phyloP scores from a whole-genome alignment of 2,329 filamentous ascomycete genomes.

The Aaosphaeria arxii region DNA sequence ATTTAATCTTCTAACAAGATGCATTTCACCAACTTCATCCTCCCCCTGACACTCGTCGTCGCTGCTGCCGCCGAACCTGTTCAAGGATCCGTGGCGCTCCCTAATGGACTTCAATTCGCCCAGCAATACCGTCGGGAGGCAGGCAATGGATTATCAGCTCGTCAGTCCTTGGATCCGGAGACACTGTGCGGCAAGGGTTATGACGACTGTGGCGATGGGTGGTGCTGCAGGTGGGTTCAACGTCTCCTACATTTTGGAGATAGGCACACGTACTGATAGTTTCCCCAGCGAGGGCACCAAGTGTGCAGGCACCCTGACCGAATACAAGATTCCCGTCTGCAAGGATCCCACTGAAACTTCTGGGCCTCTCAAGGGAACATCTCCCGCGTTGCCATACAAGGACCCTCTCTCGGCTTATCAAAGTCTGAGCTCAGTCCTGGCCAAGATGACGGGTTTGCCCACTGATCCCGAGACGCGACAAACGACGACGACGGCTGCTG shows the following conservation, averaged over 20 bases:
- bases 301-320: conserved; percentile 3
- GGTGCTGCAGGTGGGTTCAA: conserved; percentile 6
- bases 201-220: conserved; percentile 8
- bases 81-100: conserved; percentile 1
- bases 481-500: neutral
- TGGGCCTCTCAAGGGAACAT: neutral
- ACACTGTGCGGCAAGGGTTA: conserved; percentile 4
- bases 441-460: conserved; percentile 1
- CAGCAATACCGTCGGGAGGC: conserved; percentile 3
- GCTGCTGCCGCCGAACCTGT: conserved; percentile 1
- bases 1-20: conserved; percentile 1
- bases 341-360: neutral
- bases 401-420: neutral
- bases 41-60: conserved; percentile 4
- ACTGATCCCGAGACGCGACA: neutral
- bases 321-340: conserved; percentile 3
- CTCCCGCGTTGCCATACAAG: neutral
- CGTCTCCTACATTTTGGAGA: neutral
- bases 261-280: neutral
- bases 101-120: conserved; percentile 2
- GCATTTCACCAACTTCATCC: conserved; percentile 5
- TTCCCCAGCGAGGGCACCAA: neutral
- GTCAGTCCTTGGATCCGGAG: conserved; percentile 1
- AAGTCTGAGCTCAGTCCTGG: conserved; percentile 2
- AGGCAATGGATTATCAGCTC: neutral